Percentiles rank a stretch among this genome's conserved stretches.
Evolutionary conservation across 805 yeast genomes (phyloP).

Genomic region (Torulaspora delbrueckii): DNA sequence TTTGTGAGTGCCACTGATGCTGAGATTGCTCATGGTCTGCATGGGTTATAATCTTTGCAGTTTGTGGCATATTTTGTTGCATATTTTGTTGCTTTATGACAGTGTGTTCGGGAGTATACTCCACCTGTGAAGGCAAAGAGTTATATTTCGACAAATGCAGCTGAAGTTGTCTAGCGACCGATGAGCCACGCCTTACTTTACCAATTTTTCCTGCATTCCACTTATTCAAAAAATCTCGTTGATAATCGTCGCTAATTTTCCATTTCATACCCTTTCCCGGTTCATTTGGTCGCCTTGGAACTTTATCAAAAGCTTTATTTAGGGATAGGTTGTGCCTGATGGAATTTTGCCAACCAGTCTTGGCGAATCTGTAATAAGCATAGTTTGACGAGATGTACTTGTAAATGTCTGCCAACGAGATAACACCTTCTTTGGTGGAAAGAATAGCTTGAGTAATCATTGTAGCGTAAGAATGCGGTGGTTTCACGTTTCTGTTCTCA

Average conservation of each 20-base stretch:
- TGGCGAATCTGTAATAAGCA: constrained; percentile 86
- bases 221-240: constrained; percentile 77
- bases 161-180: constrained; percentile 75
- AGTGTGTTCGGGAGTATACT: constrained; percentile 20
- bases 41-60: neutral
- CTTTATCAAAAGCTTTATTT: constrained; percentile 96
- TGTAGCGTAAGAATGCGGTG: constrained; percentile 95
- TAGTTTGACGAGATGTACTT: constrained; percentile 84
- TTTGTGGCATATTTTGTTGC: constrained; percentile 1
- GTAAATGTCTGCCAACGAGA: constrained; percentile 88
- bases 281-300: constrained; percentile 89
- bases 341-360: constrained; percentile 98
- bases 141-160: constrained; percentile 53
- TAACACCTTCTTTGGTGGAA: constrained; percentile 79
- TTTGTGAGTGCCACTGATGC: constrained; percentile 3
- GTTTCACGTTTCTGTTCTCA: constrained; percentile 84
- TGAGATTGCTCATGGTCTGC: constrained; percentile 7
- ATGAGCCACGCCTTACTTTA: constrained; percentile 72
- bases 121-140: constrained; percentile 38
- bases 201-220: constrained; percentile 70
- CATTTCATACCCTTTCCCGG: constrained; percentile 99
- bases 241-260: constrained; percentile 85
- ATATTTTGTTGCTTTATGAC: constrained; percentile 15
- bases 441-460: constrained; percentile 97
- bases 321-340: constrained; percentile 91